A percentile compares a stretch with the other conserved stretches of the same genome.
These are phyloP conservation scores for Abortiporus biennis DNA, from an alignment of 1,284 basidiomycete genomes.

Conservation along the genomic window DNA sequence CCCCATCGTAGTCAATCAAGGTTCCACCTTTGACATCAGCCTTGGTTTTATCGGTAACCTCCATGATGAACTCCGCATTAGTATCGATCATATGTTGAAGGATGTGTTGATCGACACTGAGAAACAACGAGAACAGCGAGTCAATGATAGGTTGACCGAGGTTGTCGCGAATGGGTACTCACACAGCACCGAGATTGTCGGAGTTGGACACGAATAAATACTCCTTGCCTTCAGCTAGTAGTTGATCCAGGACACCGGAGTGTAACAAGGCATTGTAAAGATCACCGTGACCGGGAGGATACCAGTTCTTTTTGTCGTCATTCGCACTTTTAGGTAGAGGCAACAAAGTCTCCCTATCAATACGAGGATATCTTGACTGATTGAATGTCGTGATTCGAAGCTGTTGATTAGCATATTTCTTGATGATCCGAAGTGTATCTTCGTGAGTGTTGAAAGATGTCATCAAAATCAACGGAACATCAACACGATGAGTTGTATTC, in stretches of 20 bases:
- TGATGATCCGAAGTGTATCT: slow-evolving; percentile 95
- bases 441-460: slow-evolving; percentile 99
- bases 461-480: slow-evolving; percentile 99
- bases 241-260: slow-evolving; percentile 94
- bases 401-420: slow-evolving; percentile 99
- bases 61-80: slow-evolving; percentile 92
- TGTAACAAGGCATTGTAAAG: slow-evolving; percentile 91
- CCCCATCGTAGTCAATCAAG: slow-evolving; percentile 94
- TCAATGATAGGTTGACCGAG: not conserved
- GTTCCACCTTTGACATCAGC: slow-evolving; percentile 99
- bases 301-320: slow-evolving; percentile 96
- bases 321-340: slow-evolving; percentile 84
- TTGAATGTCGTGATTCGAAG: slow-evolving; percentile 95
- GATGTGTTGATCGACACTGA: slow-evolving; percentile 65
- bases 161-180: slow-evolving; percentile 24
- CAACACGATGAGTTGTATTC: slow-evolving; percentile 64
- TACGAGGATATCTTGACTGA: slow-evolving; percentile 97
- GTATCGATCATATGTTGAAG: slow-evolving; percentile 86
- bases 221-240: slow-evolving; percentile 94
- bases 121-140: not conserved
- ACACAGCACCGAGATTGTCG: slow-evolving; percentile 98
- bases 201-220: slow-evolving; percentile 99
- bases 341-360: slow-evolving; percentile 91
- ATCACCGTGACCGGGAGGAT: slow-evolving; percentile 99
- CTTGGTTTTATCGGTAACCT: slow-evolving; percentile 99